phyloP scores from a whole-genome alignment of 768 basidiomycete species.

The Hydnum rufescens region DNA sequence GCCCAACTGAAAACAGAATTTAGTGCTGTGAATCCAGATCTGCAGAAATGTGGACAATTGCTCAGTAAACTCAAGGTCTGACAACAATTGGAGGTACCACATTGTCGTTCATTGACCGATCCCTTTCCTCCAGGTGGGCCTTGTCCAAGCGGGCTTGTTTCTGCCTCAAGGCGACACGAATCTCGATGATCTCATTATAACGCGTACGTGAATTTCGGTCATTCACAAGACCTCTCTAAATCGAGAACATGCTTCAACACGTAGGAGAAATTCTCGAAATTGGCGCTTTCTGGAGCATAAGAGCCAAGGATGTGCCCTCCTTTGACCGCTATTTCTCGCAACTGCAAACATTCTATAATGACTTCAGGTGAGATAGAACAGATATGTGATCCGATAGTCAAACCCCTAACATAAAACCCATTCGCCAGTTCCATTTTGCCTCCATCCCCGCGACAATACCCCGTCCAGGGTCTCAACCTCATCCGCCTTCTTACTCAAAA shows the following conservation, averaged over 20 bases:
- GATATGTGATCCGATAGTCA: neutral
- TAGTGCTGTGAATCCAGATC: constrained; percentile 40
- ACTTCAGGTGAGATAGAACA: constrained; percentile 38
- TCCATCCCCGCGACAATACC: constrained; percentile 67
- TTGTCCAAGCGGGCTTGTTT: constrained; percentile 59
- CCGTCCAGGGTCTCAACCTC: constrained; percentile 82
- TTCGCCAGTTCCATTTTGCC: constrained; percentile 43
- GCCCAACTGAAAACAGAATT: constrained; percentile 49
- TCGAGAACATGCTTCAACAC: neutral
- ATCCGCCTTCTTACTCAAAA: constrained; percentile 89
- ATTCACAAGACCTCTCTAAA: neutral
- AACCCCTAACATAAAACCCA: constrained; percentile 4
- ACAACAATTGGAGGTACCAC: neutral
- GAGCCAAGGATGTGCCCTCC: constrained; percentile 68
- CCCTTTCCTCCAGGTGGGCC: constrained; percentile 32
- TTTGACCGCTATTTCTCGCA: constrained; percentile 94
- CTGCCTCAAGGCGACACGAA: constrained; percentile 48
- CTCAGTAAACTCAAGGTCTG: constrained; percentile 59
- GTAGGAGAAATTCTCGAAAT: constrained; percentile 89
- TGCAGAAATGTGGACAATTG: constrained; percentile 41
- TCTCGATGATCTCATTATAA: constrained; percentile 45
- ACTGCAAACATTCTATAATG: constrained; percentile 74
- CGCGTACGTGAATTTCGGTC: constrained; percentile 29
- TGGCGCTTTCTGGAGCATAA: constrained; percentile 85
- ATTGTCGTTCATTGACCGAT: neutral